phyloP scores from a whole-genome alignment of 495 filamentous ascomycete genomes.

The Talaromyces nanjingensis region DNA sequence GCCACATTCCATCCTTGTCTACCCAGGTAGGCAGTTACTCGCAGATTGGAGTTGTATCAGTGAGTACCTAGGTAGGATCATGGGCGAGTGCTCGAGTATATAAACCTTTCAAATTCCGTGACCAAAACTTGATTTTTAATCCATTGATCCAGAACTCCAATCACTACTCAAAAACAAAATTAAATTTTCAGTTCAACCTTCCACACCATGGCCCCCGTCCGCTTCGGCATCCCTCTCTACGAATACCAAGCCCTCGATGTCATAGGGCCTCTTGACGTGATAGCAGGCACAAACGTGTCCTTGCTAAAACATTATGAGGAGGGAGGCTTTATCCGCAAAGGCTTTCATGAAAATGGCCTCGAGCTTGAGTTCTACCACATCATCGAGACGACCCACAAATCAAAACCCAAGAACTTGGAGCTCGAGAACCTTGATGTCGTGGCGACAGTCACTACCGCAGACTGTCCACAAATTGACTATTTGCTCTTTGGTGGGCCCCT shows the following conservation, averaged over 20 bases:
- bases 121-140: no score
- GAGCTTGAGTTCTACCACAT: slow-evolving; percentile 28
- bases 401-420: slow-evolving; percentile 18
- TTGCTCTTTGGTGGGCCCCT: slow-evolving; percentile 22
- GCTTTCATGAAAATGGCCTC: slow-evolving; percentile 3
- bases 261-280: slow-evolving; percentile 24
- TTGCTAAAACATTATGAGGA: slow-evolving; percentile 8
- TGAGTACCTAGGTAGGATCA: not conserved
- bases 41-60: not conserved
- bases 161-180: not conserved
- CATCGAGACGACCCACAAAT: slow-evolving; percentile 14
- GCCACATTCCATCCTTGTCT: not conserved
- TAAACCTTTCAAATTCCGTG: not conserved
- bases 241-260: slow-evolving; percentile 27
- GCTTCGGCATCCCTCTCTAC: slow-evolving; percentile 18
- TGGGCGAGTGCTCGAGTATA: not conserved
- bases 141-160: not conserved
- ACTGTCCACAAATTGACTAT: slow-evolving; percentile 20
- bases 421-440: slow-evolving; percentile 15
- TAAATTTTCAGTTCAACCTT: not conserved
- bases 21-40: not conserved
- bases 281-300: slow-evolving; percentile 11
- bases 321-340: not conserved
- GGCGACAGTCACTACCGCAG: slow-evolving; percentile 20
- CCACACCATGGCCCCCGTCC: slow-evolving; percentile 19